Base-by-base conservation (phyloP, 306 rosid genomes). In the Castanea mollissima region DNA sequence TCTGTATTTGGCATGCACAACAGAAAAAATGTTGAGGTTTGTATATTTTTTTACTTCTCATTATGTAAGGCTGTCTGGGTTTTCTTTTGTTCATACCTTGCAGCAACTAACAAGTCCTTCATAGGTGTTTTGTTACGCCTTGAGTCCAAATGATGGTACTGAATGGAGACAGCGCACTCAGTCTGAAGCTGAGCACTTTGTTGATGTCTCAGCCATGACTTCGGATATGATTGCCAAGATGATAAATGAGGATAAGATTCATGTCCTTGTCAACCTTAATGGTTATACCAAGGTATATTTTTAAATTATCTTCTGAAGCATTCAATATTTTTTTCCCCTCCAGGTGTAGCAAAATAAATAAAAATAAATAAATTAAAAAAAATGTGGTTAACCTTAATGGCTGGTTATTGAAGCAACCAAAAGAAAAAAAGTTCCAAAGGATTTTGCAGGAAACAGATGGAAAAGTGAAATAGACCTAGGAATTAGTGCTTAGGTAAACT, bases 1-100 rank as follows among this genome's bases (percentile, higher is more conserved):
- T 94, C 98, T 74, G 88, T 94, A 55, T 94, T 94, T 83, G 98
- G 98, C 79, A 92, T 94, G 98, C 98, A 94, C 83, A 83, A 86
- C 78, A 79, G 82, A 79, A 89, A 90, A 80, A 85, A 92, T 86
- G 93, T 94, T 21, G 97, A 92, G 98, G 98, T 94, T 79, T 72
- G 85, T 64, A 57, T 35, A 52, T 19, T 58, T 67, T 52, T 21
- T 23, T 5, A 35, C 25, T 19, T 59, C 27, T 62, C 10, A 46
- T 76, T 15, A 25, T 27, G 11, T 49, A 49, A 49, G 16, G 54
- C 16, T 49, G 16, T 49, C 54, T 49, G 54, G 54, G 16, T 49
- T 49, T 49, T 41, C 46, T 2, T 3, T 49, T 13, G 12, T 10
- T 10, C 54, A 49, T 49, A 2, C 14, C 54, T 49, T 49, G 54